These are phyloP conservation scores for Aspergillus tubingensis DNA, from an alignment of 2,329 filamentous ascomycete species.

Conservation along the genomic window DNA sequence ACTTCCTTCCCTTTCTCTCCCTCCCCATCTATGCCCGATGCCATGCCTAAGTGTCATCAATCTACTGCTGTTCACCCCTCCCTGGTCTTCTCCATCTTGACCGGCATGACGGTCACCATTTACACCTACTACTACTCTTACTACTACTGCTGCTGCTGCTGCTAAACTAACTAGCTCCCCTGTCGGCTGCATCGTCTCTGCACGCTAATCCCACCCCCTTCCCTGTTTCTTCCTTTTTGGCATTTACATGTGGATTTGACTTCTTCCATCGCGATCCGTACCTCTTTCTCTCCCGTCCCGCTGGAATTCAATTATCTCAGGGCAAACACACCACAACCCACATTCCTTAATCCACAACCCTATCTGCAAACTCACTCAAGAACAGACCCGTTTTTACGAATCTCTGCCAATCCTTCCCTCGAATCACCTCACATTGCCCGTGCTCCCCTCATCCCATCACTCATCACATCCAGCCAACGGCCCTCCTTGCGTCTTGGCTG, in stretches of 20 bases:
- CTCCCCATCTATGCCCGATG: background rate
- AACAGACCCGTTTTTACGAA: too few species aligned
- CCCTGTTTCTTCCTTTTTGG: background rate
- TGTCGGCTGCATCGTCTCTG: background rate
- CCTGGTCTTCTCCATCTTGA: background rate
- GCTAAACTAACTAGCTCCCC: slow-evolving; percentile 4
- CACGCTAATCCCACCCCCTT: slow-evolving; percentile 7
- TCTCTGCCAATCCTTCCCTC: too few species aligned
- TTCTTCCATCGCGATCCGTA: background rate
- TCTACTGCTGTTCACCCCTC: background rate
- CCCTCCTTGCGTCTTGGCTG: slow-evolving; percentile 14
- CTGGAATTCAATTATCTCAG: too few species aligned
- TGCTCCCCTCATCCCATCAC: background rate
- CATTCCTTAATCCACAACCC: too few species aligned
- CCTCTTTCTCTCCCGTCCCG: background rate
- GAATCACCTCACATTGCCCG: background rate
- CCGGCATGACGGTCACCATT: background rate
- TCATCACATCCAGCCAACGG: slow-evolving; percentile 3
- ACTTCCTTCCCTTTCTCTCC: background rate
- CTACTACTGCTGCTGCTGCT: slow-evolving; percentile 19
- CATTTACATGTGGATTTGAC: slow-evolving; percentile 1
- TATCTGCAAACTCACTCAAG: too few species aligned
- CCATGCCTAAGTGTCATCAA: background rate
- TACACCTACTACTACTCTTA: slow-evolving; percentile 14
- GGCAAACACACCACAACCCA: too few species aligned